Base-by-base conservation (phyloP, 805 yeast genomes). In the Vanderwaltozyma yarrowii region DNA sequence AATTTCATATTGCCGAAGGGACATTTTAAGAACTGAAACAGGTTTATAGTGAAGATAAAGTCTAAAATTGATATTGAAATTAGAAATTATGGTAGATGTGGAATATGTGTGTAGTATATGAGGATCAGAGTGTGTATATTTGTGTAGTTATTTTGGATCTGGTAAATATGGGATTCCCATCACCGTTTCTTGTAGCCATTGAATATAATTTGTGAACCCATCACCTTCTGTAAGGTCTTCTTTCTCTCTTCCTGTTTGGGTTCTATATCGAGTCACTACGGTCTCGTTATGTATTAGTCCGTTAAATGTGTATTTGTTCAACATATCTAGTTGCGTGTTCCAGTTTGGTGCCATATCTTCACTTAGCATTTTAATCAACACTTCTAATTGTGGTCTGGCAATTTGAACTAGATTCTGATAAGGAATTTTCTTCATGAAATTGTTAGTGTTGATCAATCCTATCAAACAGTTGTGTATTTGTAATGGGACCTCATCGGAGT, bases 371-470 rank as follows among this genome's bases (percentile, higher is more conserved):
- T 35, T 39, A 17, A 39, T 39, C n/a, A 51, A 41, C 1, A 49
- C 39, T 12, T 44, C 47, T 24, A 45, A 20, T 30, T 50, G 54
- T n/a, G 41, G 42, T 27, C 36, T 42, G 11, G 50, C 43, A 9
- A 50, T 38, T 30, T 42, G 41, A 30, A 44, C 44, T 33, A 44
- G 45, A 18, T 43, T 42, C 19, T 44, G 46, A 32, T 43, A 26
- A 4, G 54, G 54, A 15, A 50, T 44, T 32, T 45, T 45, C 21
- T 45, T 43, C 34, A 51, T 29, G 27, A 52, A 54, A 21, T 46
- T 47, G 33, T 45, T 42, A 8, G 52, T 35, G 32, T 51, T 52
- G 14, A 44, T 41, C 33, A 52, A 50, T 12, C 59, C 59, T 29
- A 46, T 36, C 21, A 47, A 32, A 29, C 56, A 51, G 35, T 52